Evolutionary conservation across 495 filamentous ascomycete species (phyloP).

Genomic region (Alectoria sarmentosa): DNA sequence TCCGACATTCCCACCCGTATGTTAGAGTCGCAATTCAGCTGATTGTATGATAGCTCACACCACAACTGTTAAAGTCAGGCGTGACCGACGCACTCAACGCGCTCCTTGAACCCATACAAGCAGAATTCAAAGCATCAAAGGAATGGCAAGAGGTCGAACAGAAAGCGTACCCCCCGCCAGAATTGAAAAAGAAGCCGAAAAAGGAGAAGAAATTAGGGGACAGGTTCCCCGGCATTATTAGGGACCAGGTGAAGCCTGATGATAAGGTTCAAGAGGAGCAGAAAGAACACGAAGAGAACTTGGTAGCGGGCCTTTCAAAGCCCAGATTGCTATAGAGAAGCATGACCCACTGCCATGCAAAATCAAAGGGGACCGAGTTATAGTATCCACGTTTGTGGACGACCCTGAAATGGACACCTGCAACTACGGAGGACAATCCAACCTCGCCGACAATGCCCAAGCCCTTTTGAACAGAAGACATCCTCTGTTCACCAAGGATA

Average conservation of each 20-base stretch:
- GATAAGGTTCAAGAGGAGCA: constrained; percentile 21
- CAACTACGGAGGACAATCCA: neutral
- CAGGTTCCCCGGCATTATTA: constrained; percentile 45
- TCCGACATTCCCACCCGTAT: neutral
- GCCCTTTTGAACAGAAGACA: neutral
- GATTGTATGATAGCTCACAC: constrained; percentile 54
- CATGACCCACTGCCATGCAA: neutral
- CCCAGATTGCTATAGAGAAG: neutral
- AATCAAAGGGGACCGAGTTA: neutral
- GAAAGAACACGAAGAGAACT: constrained; percentile 9
- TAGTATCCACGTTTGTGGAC: neutral
- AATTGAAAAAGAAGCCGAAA: constrained; percentile 63
- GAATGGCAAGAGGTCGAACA: constrained; percentile 79
- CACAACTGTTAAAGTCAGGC: constrained; percentile 76
- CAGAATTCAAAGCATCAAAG: constrained; percentile 54
- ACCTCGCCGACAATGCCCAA: neutral
- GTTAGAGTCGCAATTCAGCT: neutral
- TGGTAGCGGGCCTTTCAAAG: constrained; percentile 6
- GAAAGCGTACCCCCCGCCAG: constrained; percentile 74
- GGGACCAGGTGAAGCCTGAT: constrained; percentile 20
- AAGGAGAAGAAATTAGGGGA: constrained; percentile 61
- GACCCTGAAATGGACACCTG: neutral
- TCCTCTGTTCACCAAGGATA: neutral
- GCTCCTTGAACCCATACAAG: constrained; percentile 69
- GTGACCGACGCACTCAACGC: constrained; percentile 60